These are phyloP conservation scores for Paulownia fortunei DNA, from an alignment of 257 asterid genomes.

Conservation along the genomic window DNA sequence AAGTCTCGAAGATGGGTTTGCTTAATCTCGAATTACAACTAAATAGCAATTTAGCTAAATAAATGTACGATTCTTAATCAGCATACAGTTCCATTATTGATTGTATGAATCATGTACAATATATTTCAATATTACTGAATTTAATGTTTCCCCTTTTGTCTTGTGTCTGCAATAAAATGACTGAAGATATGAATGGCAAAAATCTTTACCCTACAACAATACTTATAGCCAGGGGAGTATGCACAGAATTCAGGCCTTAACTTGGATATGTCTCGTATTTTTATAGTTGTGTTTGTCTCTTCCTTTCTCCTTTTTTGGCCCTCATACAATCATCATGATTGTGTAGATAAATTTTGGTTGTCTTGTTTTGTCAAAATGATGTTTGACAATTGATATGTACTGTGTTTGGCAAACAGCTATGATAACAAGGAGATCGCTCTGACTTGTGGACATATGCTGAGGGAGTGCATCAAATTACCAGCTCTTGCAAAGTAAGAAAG, in stretches of 20 bases:
- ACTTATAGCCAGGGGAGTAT: background rate
- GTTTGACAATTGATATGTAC: slow-evolving; percentile 14
- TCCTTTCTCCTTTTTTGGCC: background rate
- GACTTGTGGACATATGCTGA: slow-evolving; percentile 94
- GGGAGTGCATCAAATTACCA: slow-evolving; percentile 93
- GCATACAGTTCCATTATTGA: background rate
- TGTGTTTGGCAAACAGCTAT: slow-evolving; percentile 63
- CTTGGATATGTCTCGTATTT: slow-evolving; percentile 10
- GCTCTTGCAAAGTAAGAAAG: slow-evolving; percentile 88
- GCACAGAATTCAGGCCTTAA: background rate
- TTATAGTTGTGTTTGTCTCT: slow-evolving; percentile 9
- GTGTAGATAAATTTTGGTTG: slow-evolving; percentile 15
- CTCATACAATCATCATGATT: slow-evolving; percentile 15
- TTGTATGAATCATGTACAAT: background rate
- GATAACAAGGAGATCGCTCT: slow-evolving; percentile 97
- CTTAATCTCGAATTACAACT: slow-evolving; percentile 17
- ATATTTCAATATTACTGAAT: background rate
- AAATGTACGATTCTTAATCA: background rate
- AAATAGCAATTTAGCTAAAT: slow-evolving; percentile 19
- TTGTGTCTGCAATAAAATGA: slow-evolving; percentile 12
- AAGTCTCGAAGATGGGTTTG: background rate
- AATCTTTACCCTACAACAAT: background rate
- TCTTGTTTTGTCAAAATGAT: slow-evolving; percentile 23
- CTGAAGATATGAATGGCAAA: background rate
- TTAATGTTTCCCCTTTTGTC: slow-evolving; percentile 1